Percentiles rank a stretch among this genome's conserved stretches.
phyloP scores from a whole-genome alignment of 768 basidiomycete genomes.

The Psilocybe cubensis region DNA sequence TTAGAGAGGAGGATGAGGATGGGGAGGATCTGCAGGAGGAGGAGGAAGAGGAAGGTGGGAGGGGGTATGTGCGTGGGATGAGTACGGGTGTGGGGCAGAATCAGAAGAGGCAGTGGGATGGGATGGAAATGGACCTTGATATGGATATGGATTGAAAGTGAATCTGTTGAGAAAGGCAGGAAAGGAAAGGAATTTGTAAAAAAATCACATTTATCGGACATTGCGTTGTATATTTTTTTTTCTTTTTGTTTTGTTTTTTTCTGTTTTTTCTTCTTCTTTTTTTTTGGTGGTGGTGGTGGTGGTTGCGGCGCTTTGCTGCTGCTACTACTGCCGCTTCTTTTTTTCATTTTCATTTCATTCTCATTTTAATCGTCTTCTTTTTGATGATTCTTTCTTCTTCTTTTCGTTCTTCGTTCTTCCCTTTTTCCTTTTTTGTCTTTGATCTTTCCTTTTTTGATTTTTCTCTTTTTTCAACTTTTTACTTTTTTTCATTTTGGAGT shows the following conservation, averaged over 20 bases:
- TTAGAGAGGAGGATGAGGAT: conserved; percentile 52
- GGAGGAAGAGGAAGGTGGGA: conserved; percentile 43
- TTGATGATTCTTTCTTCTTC: not conserved
- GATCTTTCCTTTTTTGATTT: not conserved
- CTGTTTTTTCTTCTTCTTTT: not conserved
- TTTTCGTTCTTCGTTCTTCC: not conserved
- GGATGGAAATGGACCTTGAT: conserved; percentile 62
- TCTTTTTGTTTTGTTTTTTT: not conserved
- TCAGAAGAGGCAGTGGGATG: conserved; percentile 37
- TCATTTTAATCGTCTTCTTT: not conserved
- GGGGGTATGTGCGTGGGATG: conserved; percentile 29
- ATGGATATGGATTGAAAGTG: conserved; percentile 44
- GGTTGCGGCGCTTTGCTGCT: no score
- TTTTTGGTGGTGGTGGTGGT: not conserved
- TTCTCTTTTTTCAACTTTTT: not conserved
- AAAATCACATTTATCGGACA: not conserved
- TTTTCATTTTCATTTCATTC: not conserved
- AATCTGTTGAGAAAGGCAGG: not conserved
- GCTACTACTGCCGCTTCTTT: no score
- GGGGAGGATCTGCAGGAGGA: conserved; percentile 26
- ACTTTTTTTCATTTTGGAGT: not conserved
- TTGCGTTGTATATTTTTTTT: conserved; percentile 1
- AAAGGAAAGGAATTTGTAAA: not conserved
- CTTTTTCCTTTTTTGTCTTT: not conserved
- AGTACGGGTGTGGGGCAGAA: conserved; percentile 29